These are phyloP conservation scores for Drechslerella dactyloides DNA, from an alignment of 2,329 filamentous ascomycete genomes.

Conservation along the genomic window DNA sequence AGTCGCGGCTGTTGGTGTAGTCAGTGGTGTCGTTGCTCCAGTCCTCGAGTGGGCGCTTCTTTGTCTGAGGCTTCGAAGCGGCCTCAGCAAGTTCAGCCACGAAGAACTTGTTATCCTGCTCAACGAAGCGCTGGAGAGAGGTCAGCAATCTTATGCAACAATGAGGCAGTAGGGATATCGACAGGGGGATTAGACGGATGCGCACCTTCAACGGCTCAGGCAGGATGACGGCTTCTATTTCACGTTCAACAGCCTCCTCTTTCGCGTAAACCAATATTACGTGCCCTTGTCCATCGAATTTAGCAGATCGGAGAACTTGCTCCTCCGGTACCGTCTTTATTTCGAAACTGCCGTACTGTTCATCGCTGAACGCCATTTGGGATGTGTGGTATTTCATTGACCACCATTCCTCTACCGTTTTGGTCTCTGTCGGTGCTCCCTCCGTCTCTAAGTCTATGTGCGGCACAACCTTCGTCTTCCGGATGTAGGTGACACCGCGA, in stretches of 20 bases:
- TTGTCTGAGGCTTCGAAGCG: slow-evolving; percentile 20
- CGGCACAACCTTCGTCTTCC: slow-evolving; percentile 34
- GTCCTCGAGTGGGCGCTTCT: slow-evolving; percentile 26
- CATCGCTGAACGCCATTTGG: slow-evolving; percentile 52
- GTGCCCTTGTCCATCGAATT: slow-evolving; percentile 52
- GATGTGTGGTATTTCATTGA: slow-evolving; percentile 36
- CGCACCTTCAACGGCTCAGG: slow-evolving; percentile 53
- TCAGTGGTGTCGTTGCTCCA: slow-evolving; percentile 27
- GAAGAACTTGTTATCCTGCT: slow-evolving; percentile 53
- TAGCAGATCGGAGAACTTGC: slow-evolving; percentile 52
- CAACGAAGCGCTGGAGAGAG: slow-evolving; percentile 51
- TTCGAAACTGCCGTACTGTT: slow-evolving; percentile 49
- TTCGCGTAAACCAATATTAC: slow-evolving; percentile 54
- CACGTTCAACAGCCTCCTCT: slow-evolving; percentile 42
- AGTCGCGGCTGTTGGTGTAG: slow-evolving; percentile 12
- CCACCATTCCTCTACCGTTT: slow-evolving; percentile 39
- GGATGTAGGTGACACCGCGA: slow-evolving; percentile 51
- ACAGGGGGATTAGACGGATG: background rate
- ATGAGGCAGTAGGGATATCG: background rate
- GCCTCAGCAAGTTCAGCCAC: slow-evolving; percentile 47
- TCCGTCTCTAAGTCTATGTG: slow-evolving; percentile 42
- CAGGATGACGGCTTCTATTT: slow-evolving; percentile 34
- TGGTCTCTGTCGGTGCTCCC: slow-evolving; percentile 36
- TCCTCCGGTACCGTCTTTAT: slow-evolving; percentile 51
- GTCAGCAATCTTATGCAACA: slow-evolving; percentile 9